Evolutionary conservation across 2,329 filamentous ascomycete genomes (phyloP), one percentile per base, ranked within the genome.

Genomic region (Calonectria ilicicola): DNA sequence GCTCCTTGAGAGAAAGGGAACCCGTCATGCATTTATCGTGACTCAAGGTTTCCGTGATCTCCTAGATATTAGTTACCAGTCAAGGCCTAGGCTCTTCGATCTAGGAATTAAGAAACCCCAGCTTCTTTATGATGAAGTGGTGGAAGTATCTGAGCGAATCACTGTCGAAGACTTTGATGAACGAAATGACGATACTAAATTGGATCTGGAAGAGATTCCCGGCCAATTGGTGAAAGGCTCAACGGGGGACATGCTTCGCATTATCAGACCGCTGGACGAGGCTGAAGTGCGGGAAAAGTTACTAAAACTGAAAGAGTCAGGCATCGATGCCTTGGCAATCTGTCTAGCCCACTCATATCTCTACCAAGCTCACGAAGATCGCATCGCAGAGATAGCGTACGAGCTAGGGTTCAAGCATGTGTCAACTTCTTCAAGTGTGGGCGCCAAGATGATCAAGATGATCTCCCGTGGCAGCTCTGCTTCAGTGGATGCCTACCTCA

Each of bases 91-190:
- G 73, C 93, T 95, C 67, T 95, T 95, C 75, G 93, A 93, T 77
- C 85, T 95, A 26, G 91, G 91, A 14, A 93, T 94, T 69, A 85
- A 88, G 68, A 91, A 93, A 75, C 91, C 92, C 1, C 91, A 93
- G 65, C 89, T 93, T 9, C 85, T 95, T 7, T 94, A 94, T 79
- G 90, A 92, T 76, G 87, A 84, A 35, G 93, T 94, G 0, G 85
- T 94, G 15, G 93, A 95, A 82, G 88, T 95, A 29, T 91, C 93
- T 64, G 93, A 95, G 84, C 86, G 93, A 49, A 92, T 95, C 9
- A 94, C 93, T 0, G 82, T 95, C 62, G 93, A 94, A 77, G 92
- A 93, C 77, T 94, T 93, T 78, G 91, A 92, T 0, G 92, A 94
- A 79, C 91, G 94, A 76, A 92, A 92, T 1, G 86, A 89, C 65